phyloP scores from a whole-genome alignment of 345 rosid species.

The Lepidium sativum region DNA sequence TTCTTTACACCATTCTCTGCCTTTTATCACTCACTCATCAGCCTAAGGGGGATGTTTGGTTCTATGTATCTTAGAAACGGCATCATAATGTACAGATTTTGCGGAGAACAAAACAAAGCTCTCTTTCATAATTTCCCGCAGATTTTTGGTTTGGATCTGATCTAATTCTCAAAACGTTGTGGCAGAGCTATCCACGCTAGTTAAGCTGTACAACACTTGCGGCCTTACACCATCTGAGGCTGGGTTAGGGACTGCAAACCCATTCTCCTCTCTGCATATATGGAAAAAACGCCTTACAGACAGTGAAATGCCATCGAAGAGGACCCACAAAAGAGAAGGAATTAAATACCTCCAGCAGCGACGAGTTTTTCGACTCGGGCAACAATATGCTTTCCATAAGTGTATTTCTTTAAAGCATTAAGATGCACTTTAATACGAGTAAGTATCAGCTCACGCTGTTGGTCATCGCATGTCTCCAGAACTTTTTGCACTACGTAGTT shows the following conservation, averaged over 20 bases:
- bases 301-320: background rate
- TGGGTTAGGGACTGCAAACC: constrained; percentile 7
- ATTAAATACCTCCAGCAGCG: constrained; percentile 74
- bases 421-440: constrained; percentile 81
- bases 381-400: constrained; percentile 96
- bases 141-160: constrained; percentile 32
- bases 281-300: background rate
- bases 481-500: constrained; percentile 98
- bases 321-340: background rate
- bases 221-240: constrained; percentile 7
- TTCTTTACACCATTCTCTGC: constrained; percentile 40
- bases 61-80: constrained; percentile 39
- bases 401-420: constrained; percentile 84
- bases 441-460: constrained; percentile 73
- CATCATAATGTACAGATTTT: constrained; percentile 54
- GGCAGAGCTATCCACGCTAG: constrained; percentile 29
- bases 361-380: constrained; percentile 96
- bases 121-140: constrained; percentile 4
- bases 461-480: constrained; percentile 91
- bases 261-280: constrained; percentile 23
- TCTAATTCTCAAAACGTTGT: constrained; percentile 30
- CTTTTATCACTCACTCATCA: constrained; percentile 28
- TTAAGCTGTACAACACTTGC: constrained; percentile 22
- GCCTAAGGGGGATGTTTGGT: constrained; percentile 26
- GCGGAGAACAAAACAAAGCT: constrained; percentile 37